Base-by-base conservation (phyloP, 2,329 filamentous ascomycete genomes). In the Aspergillaceae sp. region DNA sequence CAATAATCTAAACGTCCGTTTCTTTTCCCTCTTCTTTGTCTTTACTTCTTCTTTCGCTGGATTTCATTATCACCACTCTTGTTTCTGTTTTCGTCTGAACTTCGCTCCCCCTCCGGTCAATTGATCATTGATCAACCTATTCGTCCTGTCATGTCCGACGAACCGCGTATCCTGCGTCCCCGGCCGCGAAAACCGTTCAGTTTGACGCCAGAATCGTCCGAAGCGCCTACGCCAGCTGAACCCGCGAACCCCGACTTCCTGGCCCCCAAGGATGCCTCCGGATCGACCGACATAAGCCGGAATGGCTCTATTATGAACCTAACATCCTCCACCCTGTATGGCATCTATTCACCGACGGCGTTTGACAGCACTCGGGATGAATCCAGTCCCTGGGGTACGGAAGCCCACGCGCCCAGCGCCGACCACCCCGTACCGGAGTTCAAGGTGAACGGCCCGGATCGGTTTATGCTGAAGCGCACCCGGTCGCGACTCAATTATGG, bases 271-370 rank as follows among this genome's bases (percentile, higher is more conserved):
- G 58, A 63, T 29, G 42, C 54, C 19, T 19, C 19, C 38, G 57
- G 53, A 32, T 63, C 57, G 51, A 65, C 54, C 69, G 76, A 53
- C 43, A 73, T 80, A 53, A 83, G 78, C 60, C 81, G 87, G 48
- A 86, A 83, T 27, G 81, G 84, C 53, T 95, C 88, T 7, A 79
- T 88, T 47, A 73, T 89, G 60, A 94, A 96, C 63, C 76, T 98
- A 49, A 95, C 88, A 3, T 84, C 86, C 7, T 90, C 88, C 2
- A 95, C 92, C 0, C 78, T 98, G 4, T 86, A 85, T 56, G 91
- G 92, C 45, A 98, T 98, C 59, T 98, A 94, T 72, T 83, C 82
- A 7, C 82, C 81, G 5, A 79, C 79, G 1, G 75, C 77, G 30
- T 77, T 78, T 48, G 72, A 77, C 40, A 67, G 52, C 68, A 76